Evolutionary conservation across 2,329 filamentous ascomycete genomes (phyloP).

Genomic region (Paraphaeosphaeria sporulosa): DNA sequence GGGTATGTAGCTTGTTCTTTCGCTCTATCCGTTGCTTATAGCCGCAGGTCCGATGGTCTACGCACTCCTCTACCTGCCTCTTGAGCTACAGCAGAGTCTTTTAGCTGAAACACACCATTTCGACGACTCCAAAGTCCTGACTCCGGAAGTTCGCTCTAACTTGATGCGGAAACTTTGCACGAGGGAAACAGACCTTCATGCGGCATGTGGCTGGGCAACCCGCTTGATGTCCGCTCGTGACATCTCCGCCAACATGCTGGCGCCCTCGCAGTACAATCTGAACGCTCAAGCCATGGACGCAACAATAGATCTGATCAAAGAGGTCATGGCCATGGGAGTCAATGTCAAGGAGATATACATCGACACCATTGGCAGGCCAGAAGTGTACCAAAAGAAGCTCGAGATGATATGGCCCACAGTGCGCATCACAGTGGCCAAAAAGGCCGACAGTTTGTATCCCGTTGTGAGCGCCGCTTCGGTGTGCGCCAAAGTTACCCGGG

Average conservation of each 20-base stretch:
- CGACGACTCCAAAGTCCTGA: constrained; percentile 94
- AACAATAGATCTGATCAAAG: constrained; percentile 81
- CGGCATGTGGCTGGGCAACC: constrained; percentile 83
- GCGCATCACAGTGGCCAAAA: constrained; percentile 63
- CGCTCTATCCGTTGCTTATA: constrained; percentile 22
- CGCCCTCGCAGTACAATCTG: constrained; percentile 77
- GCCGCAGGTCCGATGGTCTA: constrained; percentile 69
- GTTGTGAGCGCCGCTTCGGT: constrained; percentile 94
- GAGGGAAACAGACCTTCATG: constrained; percentile 62
- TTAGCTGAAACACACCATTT: constrained; percentile 84
- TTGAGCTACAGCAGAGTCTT: constrained; percentile 72
- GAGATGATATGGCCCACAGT: constrained; percentile 81
- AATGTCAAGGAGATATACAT: constrained; percentile 91
- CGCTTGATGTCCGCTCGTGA: constrained; percentile 82
- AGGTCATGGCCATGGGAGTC: constrained; percentile 78
- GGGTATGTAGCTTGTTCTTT: constrained; percentile 61
- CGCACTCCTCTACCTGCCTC: constrained; percentile 73
- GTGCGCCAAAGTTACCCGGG: constrained; percentile 93
- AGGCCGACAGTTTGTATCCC: constrained; percentile 91
- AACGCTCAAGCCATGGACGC: constrained; percentile 97
- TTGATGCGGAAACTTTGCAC: constrained; percentile 79
- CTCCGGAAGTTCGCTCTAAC: constrained; percentile 75
- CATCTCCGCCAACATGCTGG: constrained; percentile 81
- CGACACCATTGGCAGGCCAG: constrained; percentile 88
- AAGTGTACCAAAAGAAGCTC: constrained; percentile 82